phyloP scores from a whole-genome alignment of 345 rosid genomes.

The Stellera chamaejasme region DNA sequence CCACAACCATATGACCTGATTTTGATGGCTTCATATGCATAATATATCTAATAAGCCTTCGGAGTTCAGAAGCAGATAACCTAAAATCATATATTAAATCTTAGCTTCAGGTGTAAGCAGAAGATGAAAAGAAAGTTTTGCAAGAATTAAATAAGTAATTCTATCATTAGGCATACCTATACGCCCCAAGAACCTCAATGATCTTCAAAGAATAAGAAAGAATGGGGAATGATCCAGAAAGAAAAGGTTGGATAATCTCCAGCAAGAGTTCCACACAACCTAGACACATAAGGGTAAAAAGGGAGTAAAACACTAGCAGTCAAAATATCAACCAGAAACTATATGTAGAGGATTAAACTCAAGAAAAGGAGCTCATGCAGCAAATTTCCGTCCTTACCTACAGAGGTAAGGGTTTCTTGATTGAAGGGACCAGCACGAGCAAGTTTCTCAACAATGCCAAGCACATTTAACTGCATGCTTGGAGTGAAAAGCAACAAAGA shows the following conservation, averaged over 20 bases:
- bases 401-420: constrained; percentile 81
- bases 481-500: constrained; percentile 86
- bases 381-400: constrained; percentile 44
- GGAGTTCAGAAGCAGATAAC: constrained; percentile 85
- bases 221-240: constrained; percentile 69
- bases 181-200: constrained; percentile 87
- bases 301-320: constrained; percentile 15
- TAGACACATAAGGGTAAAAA: constrained; percentile 21
- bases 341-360: neutral
- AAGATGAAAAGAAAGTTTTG: constrained; percentile 6
- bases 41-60: constrained; percentile 65
- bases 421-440: constrained; percentile 79
- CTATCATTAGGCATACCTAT: constrained; percentile 37
- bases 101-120: constrained; percentile 10
- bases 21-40: constrained; percentile 65
- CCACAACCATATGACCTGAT: constrained; percentile 70
- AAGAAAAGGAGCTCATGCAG: neutral
- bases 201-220: constrained; percentile 75
- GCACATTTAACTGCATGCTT: constrained; percentile 72
- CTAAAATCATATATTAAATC: constrained; percentile 33
- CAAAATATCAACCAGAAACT: neutral
- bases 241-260: constrained; percentile 78
- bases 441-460: constrained; percentile 64
- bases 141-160: constrained; percentile 4
- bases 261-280: constrained; percentile 85